Base-by-base conservation (phyloP, 2,329 filamentous ascomycete species). In the Neofusicoccum sp. region DNA sequence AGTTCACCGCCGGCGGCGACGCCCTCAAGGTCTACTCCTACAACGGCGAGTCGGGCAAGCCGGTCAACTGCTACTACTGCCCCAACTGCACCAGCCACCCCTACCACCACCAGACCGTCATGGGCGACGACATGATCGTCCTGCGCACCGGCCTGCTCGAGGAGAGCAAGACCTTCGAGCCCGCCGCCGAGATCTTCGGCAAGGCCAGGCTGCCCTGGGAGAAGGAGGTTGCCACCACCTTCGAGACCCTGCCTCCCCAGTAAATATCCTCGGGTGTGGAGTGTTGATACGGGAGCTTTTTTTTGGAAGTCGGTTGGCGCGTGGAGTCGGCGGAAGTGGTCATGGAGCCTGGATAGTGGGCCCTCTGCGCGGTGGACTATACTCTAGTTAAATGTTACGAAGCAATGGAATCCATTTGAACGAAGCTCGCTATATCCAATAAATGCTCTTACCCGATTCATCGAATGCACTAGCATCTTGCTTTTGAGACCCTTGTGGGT, bases 11-110 rank as follows among this genome's bases (percentile, higher is more conserved):
- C 66, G 82, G 82, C 57, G 73, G 69, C 26, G 70, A 75, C 51
- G 69, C 72, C 3, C 66, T 82, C 44, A 80, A 79, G 61, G 73
- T 72, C 34, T 85, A 84, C 71, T 82, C 79, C 41, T 85, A 85
- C 75, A 76, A 80, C 63, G 82, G 82, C 47, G 82, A 84, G 65
- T 82, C 79, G 49, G 81, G 79, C 78, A 84, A 84, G 56, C 69
- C 74, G 6, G 81, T 84, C 33, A 73, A 84, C 71, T 85, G 83
- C 77, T 84, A 79, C 75, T 84, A 80, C 73, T 85, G 83, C 75
- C 76, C 79, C 47, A 82, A 80, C 66, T 85, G 82, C 79, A 83
- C 80, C 6, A 68, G 76, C 3, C 82, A 83, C 68, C 75, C 81
- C 31, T 84, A 84, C 70, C 82, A 85, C 71, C 80, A 83, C 66